phyloP scores from a whole-genome alignment of 2,329 filamentous ascomycete genomes.

The Phymatotrichopsis omnivora region DNA sequence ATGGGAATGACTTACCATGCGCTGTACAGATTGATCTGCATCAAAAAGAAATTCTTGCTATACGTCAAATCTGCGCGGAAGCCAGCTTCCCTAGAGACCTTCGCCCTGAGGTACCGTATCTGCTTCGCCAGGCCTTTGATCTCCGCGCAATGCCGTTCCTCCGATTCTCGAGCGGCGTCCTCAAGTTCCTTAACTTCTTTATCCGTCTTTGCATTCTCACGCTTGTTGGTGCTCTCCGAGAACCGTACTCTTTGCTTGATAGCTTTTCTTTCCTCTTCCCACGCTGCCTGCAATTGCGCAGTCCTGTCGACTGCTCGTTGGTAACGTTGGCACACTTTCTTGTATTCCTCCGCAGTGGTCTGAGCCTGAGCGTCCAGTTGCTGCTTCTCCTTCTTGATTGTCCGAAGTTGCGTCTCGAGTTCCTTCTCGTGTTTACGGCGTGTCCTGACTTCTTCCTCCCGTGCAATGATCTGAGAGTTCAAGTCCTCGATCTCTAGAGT shows the following conservation, averaged over 20 bases:
- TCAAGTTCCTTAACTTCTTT: conserved; percentile 34
- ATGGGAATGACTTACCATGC: conserved; percentile 61
- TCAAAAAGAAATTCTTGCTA: conserved; percentile 72
- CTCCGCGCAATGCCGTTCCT: conserved; percentile 62
- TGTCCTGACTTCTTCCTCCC: conserved; percentile 29
- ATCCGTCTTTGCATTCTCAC: conserved; percentile 27
- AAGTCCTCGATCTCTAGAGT: conserved; percentile 37
- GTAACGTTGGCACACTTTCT: conserved; percentile 27
- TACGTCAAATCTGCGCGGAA: conserved; percentile 73
- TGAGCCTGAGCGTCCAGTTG: conserved; percentile 25
- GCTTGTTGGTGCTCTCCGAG: conserved; percentile 30
- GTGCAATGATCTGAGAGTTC: conserved; percentile 32
- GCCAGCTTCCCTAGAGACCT: conserved; percentile 66
- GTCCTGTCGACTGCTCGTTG: conserved; percentile 30
- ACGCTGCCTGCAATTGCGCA: conserved; percentile 31
- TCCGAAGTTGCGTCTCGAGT: conserved; percentile 31
- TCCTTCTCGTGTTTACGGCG: conserved; percentile 34
- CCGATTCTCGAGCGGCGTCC: conserved; percentile 50
- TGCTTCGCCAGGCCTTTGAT: conserved; percentile 76
- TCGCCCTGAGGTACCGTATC: conserved; percentile 79
- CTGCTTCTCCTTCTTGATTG: conserved; percentile 27
- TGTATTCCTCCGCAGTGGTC: conserved; percentile 21
- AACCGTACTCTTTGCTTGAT: conserved; percentile 31
- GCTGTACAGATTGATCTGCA: conserved; percentile 72
- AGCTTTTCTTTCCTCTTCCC: conserved; percentile 26